phyloP scores from a whole-genome alignment of 2,329 filamentous ascomycete species.

The Colletotrichum cereale region DNA sequence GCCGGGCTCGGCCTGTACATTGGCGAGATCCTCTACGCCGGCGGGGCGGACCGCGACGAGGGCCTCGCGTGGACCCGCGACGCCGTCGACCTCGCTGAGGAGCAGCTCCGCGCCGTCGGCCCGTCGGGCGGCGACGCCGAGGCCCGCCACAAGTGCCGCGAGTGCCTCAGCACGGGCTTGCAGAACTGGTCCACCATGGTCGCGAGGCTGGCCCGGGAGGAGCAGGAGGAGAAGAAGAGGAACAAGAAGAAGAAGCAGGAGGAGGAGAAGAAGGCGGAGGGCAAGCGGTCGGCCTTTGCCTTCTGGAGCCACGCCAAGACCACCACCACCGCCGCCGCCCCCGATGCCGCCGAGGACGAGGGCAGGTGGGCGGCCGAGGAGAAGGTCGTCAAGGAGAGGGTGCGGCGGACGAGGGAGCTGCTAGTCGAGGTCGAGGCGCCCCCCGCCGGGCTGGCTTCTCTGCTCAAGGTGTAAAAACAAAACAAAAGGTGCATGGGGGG shows the following conservation, averaged over 20 bases:
- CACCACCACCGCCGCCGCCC: not conserved
- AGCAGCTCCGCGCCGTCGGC: constrained; percentile 66
- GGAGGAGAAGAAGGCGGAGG: constrained; percentile 57
- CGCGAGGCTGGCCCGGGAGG: constrained; percentile 68
- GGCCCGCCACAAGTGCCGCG: constrained; percentile 71
- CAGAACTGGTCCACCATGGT: constrained; percentile 90
- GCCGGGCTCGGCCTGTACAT: constrained; percentile 90
- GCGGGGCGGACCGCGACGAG: constrained; percentile 65
- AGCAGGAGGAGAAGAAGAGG: constrained; percentile 59
- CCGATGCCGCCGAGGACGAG: constrained; percentile 43
- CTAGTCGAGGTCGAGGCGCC: constrained; percentile 62
- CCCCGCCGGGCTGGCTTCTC: constrained; percentile 48
- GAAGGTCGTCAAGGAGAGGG: constrained; percentile 65
- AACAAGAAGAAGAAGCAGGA: constrained; percentile 61
- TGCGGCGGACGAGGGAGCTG: constrained; percentile 63
- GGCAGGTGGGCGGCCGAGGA: constrained; percentile 68
- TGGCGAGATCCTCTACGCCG: constrained; percentile 88
- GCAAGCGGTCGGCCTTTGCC: constrained; percentile 53
- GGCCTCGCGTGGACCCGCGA: constrained; percentile 92
- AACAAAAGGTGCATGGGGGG: not conserved
- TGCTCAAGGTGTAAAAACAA: constrained; percentile 56
- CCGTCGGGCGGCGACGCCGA: constrained; percentile 16
- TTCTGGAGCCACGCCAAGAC: constrained; percentile 54
- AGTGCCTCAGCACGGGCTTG: constrained; percentile 82
- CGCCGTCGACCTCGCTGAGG: constrained; percentile 83